phyloP scores from a whole-genome alignment of 2,329 filamentous ascomycete species.

The Neoascochyta sp. region DNA sequence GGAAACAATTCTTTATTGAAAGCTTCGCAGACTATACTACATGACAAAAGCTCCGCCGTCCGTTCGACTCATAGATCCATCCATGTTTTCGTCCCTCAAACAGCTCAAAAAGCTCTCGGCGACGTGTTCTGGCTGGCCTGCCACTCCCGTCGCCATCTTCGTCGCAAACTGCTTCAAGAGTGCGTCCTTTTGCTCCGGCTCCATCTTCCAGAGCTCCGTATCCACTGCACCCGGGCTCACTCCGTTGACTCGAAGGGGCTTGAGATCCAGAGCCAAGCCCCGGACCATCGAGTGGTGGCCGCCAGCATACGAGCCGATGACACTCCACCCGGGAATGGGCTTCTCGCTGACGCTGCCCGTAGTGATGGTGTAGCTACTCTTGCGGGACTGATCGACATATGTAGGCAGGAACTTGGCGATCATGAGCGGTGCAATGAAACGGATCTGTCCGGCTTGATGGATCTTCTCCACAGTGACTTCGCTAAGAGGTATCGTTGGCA shows the following conservation, averaged over 20 bases:
- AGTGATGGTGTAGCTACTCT: constrained; percentile 55
- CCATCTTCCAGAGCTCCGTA: constrained; percentile 42
- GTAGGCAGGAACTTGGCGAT: constrained; percentile 49
- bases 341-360: constrained; percentile 51
- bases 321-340: constrained; percentile 51
- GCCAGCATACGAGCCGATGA: constrained; percentile 49
- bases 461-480: constrained; percentile 44
- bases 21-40: no score
- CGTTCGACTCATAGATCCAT: constrained; percentile 44
- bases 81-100: constrained; percentile 47
- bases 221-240: constrained; percentile 55
- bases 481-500: constrained; percentile 41
- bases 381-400: constrained; percentile 43
- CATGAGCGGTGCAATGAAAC: constrained; percentile 51
- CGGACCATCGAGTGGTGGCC: constrained; percentile 54
- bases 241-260: constrained; percentile 61
- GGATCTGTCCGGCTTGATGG: constrained; percentile 46
- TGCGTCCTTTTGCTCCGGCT: constrained; percentile 23
- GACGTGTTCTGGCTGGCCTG: constrained; percentile 30
- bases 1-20: no score
- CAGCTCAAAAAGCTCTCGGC: constrained; percentile 48
- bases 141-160: constrained; percentile 25
- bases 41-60: constrained; percentile 39
- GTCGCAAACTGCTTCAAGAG: constrained; percentile 18
- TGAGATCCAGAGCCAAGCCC: constrained; percentile 59